A percentile compares a stretch with the other conserved stretches of the same genome.
These are phyloP conservation scores for Teratosphaeria nubilosa DNA, from an alignment of 2,329 filamentous ascomycete genomes.

Conservation along the genomic window DNA sequence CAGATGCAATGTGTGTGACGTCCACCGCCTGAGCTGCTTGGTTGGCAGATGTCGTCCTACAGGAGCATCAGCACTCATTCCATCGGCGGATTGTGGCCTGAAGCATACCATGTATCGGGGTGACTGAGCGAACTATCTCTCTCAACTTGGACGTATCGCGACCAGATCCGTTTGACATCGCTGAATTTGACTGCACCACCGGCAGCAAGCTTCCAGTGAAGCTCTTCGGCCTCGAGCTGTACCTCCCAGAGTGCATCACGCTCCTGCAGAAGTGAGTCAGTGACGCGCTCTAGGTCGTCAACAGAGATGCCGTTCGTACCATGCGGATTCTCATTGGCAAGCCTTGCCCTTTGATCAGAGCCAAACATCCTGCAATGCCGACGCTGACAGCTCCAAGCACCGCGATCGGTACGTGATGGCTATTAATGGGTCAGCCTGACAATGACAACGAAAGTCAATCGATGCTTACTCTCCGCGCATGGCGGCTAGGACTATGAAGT, in stretches of 20 bases:
- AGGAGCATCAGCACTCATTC: neutral
- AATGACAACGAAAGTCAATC: neutral
- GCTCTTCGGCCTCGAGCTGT: constrained; percentile 5
- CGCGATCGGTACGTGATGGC: constrained; percentile 5
- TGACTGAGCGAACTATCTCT: constrained; percentile 4
- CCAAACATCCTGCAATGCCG: constrained; percentile 5
- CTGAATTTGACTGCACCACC: constrained; percentile 3
- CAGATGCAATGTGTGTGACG: neutral
- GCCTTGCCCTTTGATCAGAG: constrained; percentile 6
- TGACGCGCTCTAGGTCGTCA: too few relatives aligned
- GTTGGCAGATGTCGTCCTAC: neutral
- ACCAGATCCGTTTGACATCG: constrained; percentile 5
- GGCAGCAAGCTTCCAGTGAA: constrained; percentile 5
- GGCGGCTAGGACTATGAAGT: constrained; percentile 5
- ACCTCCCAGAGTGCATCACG: constrained; percentile 6
- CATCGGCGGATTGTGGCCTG: neutral
- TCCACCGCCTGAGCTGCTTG: neutral
- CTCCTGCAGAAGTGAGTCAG: neutral
- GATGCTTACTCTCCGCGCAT: constrained; percentile 4
- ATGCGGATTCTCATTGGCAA: constrained; percentile 7
- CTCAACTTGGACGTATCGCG: constrained; percentile 5
- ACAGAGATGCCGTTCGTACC: neutral
- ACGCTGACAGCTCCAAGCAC: constrained; percentile 6
- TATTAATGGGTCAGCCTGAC: neutral
- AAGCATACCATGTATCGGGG: constrained; percentile 4